These are phyloP conservation scores for Fusarium chuoi DNA, from an alignment of 2,329 filamentous ascomycete genomes.

Conservation along the genomic window DNA sequence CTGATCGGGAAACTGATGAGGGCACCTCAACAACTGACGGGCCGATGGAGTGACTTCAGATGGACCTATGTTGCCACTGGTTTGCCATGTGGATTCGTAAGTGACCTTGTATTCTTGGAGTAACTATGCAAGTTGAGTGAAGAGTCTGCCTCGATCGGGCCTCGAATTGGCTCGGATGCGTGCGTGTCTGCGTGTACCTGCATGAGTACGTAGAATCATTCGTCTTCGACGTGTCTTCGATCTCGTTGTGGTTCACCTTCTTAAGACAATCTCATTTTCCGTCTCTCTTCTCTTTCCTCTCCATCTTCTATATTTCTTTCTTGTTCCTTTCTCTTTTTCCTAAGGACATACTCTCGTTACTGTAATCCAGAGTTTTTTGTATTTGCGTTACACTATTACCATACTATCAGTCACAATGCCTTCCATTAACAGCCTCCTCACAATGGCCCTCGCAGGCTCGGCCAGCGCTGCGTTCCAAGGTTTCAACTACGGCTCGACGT, in stretches of 20 bases:
- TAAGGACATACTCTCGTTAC: constrained; percentile 31
- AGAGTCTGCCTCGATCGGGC: constrained; percentile 2
- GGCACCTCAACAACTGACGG: constrained; percentile 1
- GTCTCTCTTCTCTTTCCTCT: background rate
- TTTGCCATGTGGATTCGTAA: background rate
- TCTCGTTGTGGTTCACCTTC: constrained; percentile 1
- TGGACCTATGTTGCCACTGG: constrained; percentile 17
- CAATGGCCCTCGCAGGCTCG: constrained; percentile 49
- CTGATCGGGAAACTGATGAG: background rate
- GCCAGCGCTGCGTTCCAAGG: constrained; percentile 62
- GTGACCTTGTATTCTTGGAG: constrained; percentile 7
- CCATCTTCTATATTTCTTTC: background rate
- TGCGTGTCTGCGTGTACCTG: constrained; percentile 23
- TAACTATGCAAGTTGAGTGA: background rate
- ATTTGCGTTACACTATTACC: background rate
- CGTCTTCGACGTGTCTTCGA: constrained; percentile 15
- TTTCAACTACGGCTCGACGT: constrained; percentile 78
- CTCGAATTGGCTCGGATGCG: constrained; percentile 9
- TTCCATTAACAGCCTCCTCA: constrained; percentile 47
- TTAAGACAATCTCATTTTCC: constrained; percentile 2
- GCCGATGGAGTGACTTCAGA: constrained; percentile 14
- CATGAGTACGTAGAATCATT: constrained; percentile 17
- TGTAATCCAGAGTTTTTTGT: background rate
- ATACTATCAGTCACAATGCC: constrained; percentile 43
- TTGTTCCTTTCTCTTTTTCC: background rate